phyloP scores from a whole-genome alignment of 2,329 filamentous ascomycete genomes.

The Metarhizium rileyi region DNA sequence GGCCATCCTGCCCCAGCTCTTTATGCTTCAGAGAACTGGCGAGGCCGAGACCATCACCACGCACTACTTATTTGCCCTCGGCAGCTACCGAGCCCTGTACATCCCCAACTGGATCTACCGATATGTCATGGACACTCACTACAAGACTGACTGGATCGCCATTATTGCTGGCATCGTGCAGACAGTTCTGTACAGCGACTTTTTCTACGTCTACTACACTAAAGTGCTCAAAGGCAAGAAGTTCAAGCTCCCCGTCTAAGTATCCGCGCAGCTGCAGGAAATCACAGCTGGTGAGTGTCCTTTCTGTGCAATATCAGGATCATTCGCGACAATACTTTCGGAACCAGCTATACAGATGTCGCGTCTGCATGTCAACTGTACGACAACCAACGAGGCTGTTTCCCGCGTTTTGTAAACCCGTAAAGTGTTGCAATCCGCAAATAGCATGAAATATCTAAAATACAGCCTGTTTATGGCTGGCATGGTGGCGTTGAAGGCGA shows the following conservation, averaged over 20 bases:
- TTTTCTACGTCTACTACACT: conserved; percentile 99
- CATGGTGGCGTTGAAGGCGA: conserved; percentile 4
- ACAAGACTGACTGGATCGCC: conserved; percentile 74
- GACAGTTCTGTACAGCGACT: conserved; percentile 94
- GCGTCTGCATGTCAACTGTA: background rate
- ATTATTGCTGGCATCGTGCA: conserved; percentile 85
- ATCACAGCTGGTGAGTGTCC: background rate
- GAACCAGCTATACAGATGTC: background rate
- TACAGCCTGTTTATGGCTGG: conserved; percentile 4
- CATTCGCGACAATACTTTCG: background rate
- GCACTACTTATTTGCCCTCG: conserved; percentile 92
- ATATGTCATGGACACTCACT: conserved; percentile 63
- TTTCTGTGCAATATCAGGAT: conserved; percentile 5
- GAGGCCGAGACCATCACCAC: conserved; percentile 99
- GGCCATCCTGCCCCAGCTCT: conserved; percentile 91
- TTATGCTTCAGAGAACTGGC: conserved; percentile 95
- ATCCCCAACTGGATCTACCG: conserved; percentile 98
- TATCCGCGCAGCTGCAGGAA: background rate
- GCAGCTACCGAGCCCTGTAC: conserved; percentile 84
- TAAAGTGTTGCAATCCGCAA: background rate
- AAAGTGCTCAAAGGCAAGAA: conserved; percentile 88
- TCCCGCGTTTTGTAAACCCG: background rate
- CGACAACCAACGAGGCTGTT: background rate
- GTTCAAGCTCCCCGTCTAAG: conserved; percentile 74
- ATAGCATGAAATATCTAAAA: conserved; percentile 1